Evolutionary conservation across 1,284 basidiomycete genomes (phyloP), one percentile per base, ranked within the genome.

Genomic region (Sporisorium scitamineum): DNA sequence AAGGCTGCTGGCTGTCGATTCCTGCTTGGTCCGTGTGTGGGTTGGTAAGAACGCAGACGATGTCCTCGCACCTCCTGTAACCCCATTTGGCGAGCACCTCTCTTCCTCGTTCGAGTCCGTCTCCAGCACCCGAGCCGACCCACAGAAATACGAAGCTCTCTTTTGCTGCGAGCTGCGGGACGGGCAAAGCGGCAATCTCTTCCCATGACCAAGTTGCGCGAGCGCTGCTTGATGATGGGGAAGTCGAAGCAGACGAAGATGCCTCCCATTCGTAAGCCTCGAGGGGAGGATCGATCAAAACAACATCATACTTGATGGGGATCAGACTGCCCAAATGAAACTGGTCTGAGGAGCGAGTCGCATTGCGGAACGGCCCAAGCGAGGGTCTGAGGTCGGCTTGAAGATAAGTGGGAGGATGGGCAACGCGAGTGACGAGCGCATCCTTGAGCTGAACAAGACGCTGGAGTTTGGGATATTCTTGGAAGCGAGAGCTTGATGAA

Each of bases 1-100:
- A 42, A 3, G 65, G 58, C 34, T 70, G 56, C 34, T 55, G 51
- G 24, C 20, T 22, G 22, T 42, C n/a, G 24, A 9, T 13, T 5
- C 22, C 53, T 11, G 54, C 13, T n/a, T 18, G 14, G 11, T 47
- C 61, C 0, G 42, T 34, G 79, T 91, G 92, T 29, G 86, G 88
- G 83, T 97, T 97, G 34, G 94, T 96, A 87, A 94, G 95, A 61
- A 97, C 91, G 94, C 95, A 98, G 5, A 96, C 93, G 22, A 99
- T 94, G 85, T 99, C 96, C 85, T 99, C 96, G 79, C 94, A 97
- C 52, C 96, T 87, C 50, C 96, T 88, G 85, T 96, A 99, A 0
- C 96, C 96, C 96, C 96, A 99, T 82, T 91, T 92, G 1, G 92
- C 91, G 51, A 98, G 89, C 37, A 96, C 89, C 84, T 98, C 96